Percentiles rank a stretch among this genome's conserved stretches.
Evolutionary conservation across 352 stramenopile species (phyloP).

Genomic region (Achlya hypogyna): DNA sequence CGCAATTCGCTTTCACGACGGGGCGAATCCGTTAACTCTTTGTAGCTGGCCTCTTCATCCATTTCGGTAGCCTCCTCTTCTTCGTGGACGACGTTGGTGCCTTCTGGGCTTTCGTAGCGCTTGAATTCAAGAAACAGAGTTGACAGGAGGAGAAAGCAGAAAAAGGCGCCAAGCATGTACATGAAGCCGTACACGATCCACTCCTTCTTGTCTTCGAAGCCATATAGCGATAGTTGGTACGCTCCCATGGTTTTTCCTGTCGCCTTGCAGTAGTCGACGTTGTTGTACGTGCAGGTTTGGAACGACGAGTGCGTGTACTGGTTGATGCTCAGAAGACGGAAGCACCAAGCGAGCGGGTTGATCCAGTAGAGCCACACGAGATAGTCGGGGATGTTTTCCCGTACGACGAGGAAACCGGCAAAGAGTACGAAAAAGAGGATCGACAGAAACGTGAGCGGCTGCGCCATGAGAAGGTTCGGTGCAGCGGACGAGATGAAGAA

Average conservation of each 20-base stretch:
- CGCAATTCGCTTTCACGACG: background rate
- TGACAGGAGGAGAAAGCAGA: slow-evolving; percentile 44
- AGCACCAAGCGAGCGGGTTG: slow-evolving; percentile 50
- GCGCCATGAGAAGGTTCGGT: slow-evolving; percentile 36
- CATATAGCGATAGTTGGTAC: slow-evolving; percentile 39
- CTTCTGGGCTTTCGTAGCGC: slow-evolving; percentile 16
- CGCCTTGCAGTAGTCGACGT: slow-evolving; percentile 31
- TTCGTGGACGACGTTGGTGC: background rate
- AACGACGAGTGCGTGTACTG: slow-evolving; percentile 11
- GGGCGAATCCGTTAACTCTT: too few species aligned
- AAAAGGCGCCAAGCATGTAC: slow-evolving; percentile 39
- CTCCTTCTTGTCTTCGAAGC: slow-evolving; percentile 30
- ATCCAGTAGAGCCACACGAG: slow-evolving; percentile 66
- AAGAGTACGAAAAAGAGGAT: slow-evolving; percentile 48
- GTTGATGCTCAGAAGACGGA: slow-evolving; percentile 35
- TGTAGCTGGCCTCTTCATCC: too few species aligned
- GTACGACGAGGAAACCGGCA: slow-evolving; percentile 43
- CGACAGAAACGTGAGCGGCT: slow-evolving; percentile 35
- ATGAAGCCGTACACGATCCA: slow-evolving; percentile 37
- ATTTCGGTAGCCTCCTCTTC: background rate
- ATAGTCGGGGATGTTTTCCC: slow-evolving; percentile 43
- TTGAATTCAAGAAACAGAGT: slow-evolving; percentile 20
- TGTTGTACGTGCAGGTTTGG: slow-evolving; percentile 32
- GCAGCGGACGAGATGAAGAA: slow-evolving; percentile 38
- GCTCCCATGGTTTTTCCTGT: slow-evolving; percentile 34